These are phyloP conservation scores for Calycina herbarum DNA, from an alignment of 2,329 filamentous ascomycete species.

Conservation along the genomic window DNA sequence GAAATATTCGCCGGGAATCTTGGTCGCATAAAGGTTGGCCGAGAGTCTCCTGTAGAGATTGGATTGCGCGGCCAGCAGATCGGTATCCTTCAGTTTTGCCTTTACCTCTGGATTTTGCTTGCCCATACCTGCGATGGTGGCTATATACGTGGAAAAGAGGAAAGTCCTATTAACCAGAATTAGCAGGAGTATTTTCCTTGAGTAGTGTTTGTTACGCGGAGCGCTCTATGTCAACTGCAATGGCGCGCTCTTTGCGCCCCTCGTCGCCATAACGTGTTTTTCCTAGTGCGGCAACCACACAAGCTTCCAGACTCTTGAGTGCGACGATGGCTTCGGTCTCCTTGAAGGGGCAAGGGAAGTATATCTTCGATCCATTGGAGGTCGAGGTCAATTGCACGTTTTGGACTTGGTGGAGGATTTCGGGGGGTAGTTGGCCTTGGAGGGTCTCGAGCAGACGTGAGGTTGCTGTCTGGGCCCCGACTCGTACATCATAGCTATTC, in stretches of 20 bases:
- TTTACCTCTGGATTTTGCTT: conserved; percentile 50
- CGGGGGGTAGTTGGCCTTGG: conserved; percentile 26
- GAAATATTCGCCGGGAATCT: conserved; percentile 65
- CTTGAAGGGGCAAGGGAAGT: conserved; percentile 50
- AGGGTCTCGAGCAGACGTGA: conserved; percentile 21
- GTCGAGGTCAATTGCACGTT: conserved; percentile 30
- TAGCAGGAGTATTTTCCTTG: not conserved
- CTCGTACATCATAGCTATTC: conserved; percentile 30
- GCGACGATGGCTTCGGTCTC: conserved; percentile 47
- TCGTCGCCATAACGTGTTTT: conserved; percentile 54
- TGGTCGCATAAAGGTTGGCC: conserved; percentile 70
- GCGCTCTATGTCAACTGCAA: conserved; percentile 54
- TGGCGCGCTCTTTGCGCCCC: conserved; percentile 47
- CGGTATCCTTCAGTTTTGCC: conserved; percentile 59
- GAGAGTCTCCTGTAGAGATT: conserved; percentile 70
- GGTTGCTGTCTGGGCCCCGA: conserved; percentile 30
- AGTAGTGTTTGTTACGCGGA: conserved; percentile 39
- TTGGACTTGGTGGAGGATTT: conserved; percentile 28
- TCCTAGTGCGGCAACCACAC: conserved; percentile 59
- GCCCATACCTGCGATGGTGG: conserved; percentile 53
- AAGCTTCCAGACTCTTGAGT: conserved; percentile 45
- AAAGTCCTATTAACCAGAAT: conserved; percentile 41
- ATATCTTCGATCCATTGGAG: conserved; percentile 36
- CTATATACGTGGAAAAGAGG: conserved; percentile 58
- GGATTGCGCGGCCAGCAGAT: conserved; percentile 69